phyloP scores from a whole-genome alignment of 1,284 basidiomycete genomes.

The Waitea zeae region DNA sequence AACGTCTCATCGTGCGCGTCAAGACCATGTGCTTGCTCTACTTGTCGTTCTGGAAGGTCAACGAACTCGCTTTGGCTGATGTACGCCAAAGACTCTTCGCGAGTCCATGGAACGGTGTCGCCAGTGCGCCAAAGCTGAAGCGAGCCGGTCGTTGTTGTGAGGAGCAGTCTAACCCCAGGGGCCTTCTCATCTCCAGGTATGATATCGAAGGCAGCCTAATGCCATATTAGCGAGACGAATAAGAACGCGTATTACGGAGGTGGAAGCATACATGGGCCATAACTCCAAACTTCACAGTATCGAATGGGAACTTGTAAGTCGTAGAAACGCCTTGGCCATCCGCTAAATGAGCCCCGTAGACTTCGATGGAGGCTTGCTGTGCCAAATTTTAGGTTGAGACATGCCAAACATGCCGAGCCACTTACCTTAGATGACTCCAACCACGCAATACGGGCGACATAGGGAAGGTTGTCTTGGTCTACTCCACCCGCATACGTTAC shows the following conservation, averaged over 20 bases:
- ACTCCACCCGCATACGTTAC: conserved; percentile 45
- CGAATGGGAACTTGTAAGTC: conserved; percentile 56
- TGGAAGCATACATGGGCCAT: conserved; percentile 40
- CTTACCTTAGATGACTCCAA: conserved; percentile 38
- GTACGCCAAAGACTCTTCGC: conserved; percentile 70
- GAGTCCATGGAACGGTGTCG: conserved; percentile 50
- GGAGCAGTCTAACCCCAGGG: conserved; percentile 29
- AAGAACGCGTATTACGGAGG: conserved; percentile 2
- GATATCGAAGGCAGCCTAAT: conserved; percentile 38
- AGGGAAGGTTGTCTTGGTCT: conserved; percentile 36
- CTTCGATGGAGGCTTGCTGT: conserved; percentile 33
- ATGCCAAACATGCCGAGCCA: conserved; percentile 6
- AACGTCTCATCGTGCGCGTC: conserved; percentile 33
- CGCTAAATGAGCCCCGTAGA: conserved; percentile 36
- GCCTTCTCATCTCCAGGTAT: conserved; percentile 22
- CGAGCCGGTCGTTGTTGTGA: conserved; percentile 67
- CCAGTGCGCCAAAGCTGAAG: conserved; percentile 57
- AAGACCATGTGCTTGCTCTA: conserved; percentile 21
- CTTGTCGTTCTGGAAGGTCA: conserved; percentile 62
- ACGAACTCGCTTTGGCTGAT: conserved; percentile 54
- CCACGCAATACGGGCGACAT: conserved; percentile 64
- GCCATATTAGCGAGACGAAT: conserved; percentile 1
- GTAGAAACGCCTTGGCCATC: conserved; percentile 39
- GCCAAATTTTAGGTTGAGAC: conserved; percentile 5
- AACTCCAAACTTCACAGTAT: conserved; percentile 54